Conservation (phyloP, 768 basidiomycete genomes). For the Russula dissimulans region DNA sequence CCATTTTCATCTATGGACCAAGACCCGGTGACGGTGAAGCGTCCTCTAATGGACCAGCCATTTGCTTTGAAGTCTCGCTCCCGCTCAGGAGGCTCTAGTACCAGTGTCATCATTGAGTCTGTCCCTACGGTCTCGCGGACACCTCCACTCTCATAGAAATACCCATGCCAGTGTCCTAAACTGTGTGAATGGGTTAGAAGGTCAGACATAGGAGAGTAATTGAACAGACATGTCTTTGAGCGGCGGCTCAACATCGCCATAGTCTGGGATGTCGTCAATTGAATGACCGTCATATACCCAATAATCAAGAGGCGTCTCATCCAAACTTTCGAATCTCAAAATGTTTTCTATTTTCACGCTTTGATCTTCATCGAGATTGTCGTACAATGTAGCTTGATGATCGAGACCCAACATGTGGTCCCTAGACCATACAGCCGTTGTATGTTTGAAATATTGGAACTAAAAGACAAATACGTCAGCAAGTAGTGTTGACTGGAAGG, state of each 20-base stretch:
- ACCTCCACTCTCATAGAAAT: conserved; percentile 1
- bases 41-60: conserved; percentile 11
- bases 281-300: conserved; percentile 13
- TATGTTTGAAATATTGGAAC: conserved; percentile 2
- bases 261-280: background rate
- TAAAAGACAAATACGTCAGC: background rate
- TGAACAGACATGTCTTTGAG: conserved; percentile 7
- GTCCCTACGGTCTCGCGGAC: background rate
- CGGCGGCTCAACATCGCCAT: background rate
- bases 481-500: background rate
- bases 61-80: conserved; percentile 7
- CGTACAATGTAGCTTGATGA: background rate
- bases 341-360: background rate
- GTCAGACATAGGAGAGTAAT: too few relatives aligned
- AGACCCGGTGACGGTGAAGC: conserved; percentile 16
- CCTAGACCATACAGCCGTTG: background rate
- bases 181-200: background rate
- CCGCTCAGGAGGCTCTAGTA: conserved; percentile 2
- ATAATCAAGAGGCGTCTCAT: background rate
- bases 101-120: conserved; percentile 10
- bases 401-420: background rate
- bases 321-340: background rate
- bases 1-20: conserved; percentile 13
- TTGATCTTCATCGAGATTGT: conserved; percentile 6
- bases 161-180: conserved; percentile 15